Evolutionary conservation across 2,329 filamentous ascomycete species (phyloP), one percentile per base, ranked within the genome.

Genomic region (Colletotrichum musicola): DNA sequence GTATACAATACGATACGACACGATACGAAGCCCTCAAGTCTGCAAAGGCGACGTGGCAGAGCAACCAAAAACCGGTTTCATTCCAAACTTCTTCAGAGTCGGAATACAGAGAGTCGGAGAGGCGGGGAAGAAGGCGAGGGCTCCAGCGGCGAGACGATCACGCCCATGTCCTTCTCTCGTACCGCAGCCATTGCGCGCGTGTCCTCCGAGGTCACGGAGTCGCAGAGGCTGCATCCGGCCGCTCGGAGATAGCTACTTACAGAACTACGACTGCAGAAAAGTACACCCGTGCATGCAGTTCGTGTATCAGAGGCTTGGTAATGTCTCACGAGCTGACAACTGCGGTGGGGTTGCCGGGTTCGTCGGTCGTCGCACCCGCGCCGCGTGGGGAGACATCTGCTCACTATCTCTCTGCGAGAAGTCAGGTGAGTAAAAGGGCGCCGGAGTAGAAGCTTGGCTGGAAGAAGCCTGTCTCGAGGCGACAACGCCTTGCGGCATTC

Each of bases 201-300:
- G 35, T 60, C 50, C 51, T 59, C 64, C 63, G 62, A 67, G 63
- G 56, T 44, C 51, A 62, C 51, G 64, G 62, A 57, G 40, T 68
- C 63, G 64, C 67, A 58, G 62, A 49, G 53, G 56, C 67, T 69
- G 63, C 67, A 69, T 69, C 67, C 62, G 67, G 67, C 57, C 67
- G 63, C 58, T 62, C 67, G 67, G 67, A 69, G 62, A 69, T 68
- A 69, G 62, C 67, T 69, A 68, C 67, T 54, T 63, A 63, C 63
- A 65, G 65, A 50, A 65, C 55, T 60, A 46, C 68, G 51, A 58
- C 62, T 69, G 67, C 67, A 69, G 67, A 40, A 61, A 62, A 57
- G 47, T 47, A 62, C 53, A 35, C 30, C 30, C 30, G 30, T 35
- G 30, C 30, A 69, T 69, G 63, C 63, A 62, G 56, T 67, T 59